These are phyloP conservation scores for Naganishia onofrii DNA, from an alignment of 768 basidiomycete species.

Conservation along the genomic window DNA sequence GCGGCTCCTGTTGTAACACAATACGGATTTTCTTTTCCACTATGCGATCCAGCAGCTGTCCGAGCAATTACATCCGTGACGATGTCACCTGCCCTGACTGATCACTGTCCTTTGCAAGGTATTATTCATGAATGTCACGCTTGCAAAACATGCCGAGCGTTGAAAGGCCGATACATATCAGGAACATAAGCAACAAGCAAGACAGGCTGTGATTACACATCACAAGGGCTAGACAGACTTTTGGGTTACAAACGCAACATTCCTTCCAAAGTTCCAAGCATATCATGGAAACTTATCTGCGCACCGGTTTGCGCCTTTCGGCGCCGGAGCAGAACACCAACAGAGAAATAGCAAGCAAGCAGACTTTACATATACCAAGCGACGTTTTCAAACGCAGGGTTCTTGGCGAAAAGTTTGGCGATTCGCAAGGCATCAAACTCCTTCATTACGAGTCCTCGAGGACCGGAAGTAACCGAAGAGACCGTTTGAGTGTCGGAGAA, in stretches of 20 bases:
- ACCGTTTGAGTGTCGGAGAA: slow-evolving; percentile 16
- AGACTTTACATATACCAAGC: slow-evolving; percentile 17
- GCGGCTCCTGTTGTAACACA: no score
- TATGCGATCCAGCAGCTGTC: no score
- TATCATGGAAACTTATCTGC: neutral
- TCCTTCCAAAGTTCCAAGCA: neutral
- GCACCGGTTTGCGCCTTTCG: neutral
- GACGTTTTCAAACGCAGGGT: slow-evolving; percentile 20
- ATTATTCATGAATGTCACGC: neutral
- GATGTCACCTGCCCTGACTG: no score
- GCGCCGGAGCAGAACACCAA: neutral
- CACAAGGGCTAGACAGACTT: neutral
- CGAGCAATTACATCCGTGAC: no score
- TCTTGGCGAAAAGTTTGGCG: slow-evolving; percentile 19
- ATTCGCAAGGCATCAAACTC: slow-evolving; percentile 14
- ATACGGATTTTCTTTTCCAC: no score
- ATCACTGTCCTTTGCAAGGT: no score
- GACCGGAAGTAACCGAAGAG: slow-evolving; percentile 1
- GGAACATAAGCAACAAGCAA: no score
- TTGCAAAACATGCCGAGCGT: neutral
- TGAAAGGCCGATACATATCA: neutral
- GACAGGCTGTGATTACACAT: neutral
- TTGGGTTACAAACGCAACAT: neutral
- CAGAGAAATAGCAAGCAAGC: neutral
- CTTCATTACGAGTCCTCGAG: slow-evolving; percentile 2